Percentiles rank a stretch among this genome's conserved stretches.
phyloP scores from a whole-genome alignment of 1,284 basidiomycete genomes.

The Tilletia setariae region DNA sequence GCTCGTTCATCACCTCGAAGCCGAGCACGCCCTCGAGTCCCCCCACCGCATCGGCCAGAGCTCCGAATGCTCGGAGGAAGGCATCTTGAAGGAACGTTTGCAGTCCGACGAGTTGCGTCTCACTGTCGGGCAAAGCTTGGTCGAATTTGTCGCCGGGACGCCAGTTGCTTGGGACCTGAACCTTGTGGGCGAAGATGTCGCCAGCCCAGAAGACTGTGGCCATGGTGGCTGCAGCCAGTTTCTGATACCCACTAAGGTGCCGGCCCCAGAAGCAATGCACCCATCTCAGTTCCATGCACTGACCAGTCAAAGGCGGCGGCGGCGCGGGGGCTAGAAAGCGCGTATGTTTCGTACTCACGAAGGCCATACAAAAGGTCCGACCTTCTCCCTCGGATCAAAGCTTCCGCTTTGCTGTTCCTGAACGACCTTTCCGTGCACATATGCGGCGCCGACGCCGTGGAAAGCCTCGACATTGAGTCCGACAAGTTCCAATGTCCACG shows the following conservation, averaged over 20 bases:
- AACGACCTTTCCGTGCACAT: slow-evolving; percentile 31
- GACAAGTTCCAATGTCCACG: slow-evolving; percentile 63
- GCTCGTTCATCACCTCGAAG: slow-evolving; percentile 91
- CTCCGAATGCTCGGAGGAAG: slow-evolving; percentile 74
- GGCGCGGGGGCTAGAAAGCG: not conserved
- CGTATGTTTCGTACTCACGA: slow-evolving; percentile 23
- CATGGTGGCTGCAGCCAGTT: slow-evolving; percentile 55
- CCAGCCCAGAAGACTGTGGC: slow-evolving; percentile 54
- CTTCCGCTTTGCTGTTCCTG: slow-evolving; percentile 18
- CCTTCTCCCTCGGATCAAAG: slow-evolving; percentile 28
- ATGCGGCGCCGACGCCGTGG: slow-evolving; percentile 43
- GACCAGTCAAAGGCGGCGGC: too few species aligned
- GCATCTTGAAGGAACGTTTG: slow-evolving; percentile 79
- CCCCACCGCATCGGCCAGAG: slow-evolving; percentile 68
- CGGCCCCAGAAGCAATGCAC: too few species aligned
- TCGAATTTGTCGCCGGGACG: not conserved
- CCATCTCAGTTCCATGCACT: too few species aligned
- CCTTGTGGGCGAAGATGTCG: slow-evolving; percentile 72
- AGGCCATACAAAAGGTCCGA: slow-evolving; percentile 51
- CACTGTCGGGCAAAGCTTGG: not conserved
- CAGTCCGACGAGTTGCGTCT: slow-evolving; percentile 56
- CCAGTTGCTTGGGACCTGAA: slow-evolving; percentile 24
- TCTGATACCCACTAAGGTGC: slow-evolving; percentile 40
- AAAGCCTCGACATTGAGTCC: slow-evolving; percentile 39
- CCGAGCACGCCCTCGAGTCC: slow-evolving; percentile 77